Evolutionary conservation across 176 grass and related monocot genomes (phyloP), one percentile per base, ranked within the genome.

Genomic region (Guadua angustifolia): DNA sequence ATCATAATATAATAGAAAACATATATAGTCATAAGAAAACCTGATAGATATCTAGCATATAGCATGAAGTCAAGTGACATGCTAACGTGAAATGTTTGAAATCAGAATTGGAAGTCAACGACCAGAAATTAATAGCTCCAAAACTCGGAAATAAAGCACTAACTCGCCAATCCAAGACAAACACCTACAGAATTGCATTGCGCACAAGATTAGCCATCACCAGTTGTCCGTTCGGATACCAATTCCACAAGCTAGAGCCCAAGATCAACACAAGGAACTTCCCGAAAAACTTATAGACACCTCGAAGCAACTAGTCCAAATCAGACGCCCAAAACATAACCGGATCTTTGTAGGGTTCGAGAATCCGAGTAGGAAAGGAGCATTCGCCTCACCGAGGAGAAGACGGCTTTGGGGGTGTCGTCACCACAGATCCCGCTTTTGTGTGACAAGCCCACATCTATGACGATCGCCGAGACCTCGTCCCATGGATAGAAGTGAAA

Each of bases 351-450:
- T 58, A 82, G 60, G 40, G 32, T 42, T 63, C 1, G 5, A n/a
- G n/a, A n/a, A n/a, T n/a, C n/a, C n/a, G 66, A 53, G 77, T 69
- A 53, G 33, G 12, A 52, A 24, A 75, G 50, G 50, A 33, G 78
- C 57, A 15, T 40, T 66, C 53, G 9, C 15, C 88, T 91, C 89
- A 99, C 97, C 71, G 97, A 99, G 14, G 97, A 72, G 78, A 99
- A 99, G 39, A 99, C 97, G 50, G 97, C 94, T 75, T 99, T 99
- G 46, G 97, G 96, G 43, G 97, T 88, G 84, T 99, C 97, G 83
- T 99, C 97, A 0, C 97, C 0, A 93, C 97, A 68, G 95, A 99
- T 1, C 97, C 97, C 21, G 97, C 93, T 88, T 99, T 99, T 99
- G 88, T 99, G n/a, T n/a, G n/a, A 91, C 5, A 91, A 99, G 0